phyloP scores from a whole-genome alignment of 169 alveolate species.

The Plasmodium vivax region DNA sequence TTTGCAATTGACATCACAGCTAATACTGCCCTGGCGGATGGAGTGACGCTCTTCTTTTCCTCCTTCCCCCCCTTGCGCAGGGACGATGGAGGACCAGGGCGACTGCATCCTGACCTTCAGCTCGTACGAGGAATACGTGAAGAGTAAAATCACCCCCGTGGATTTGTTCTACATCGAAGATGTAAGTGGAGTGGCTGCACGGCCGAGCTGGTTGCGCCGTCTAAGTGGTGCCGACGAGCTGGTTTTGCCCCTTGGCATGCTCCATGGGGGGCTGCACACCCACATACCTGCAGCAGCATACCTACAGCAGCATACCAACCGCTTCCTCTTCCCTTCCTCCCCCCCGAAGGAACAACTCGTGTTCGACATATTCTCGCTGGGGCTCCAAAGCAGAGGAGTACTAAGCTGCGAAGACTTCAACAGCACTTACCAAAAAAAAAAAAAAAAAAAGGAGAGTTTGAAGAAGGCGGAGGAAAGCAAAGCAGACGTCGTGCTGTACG shows the following conservation, averaged over 20 bases:
- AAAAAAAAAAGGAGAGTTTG: slow-evolving; percentile 14
- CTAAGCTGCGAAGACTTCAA: slow-evolving; percentile 60
- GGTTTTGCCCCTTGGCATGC: not conserved
- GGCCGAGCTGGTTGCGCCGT: not conserved
- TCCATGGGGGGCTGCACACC: not conserved
- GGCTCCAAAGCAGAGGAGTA: slow-evolving; percentile 54
- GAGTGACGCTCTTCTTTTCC: not conserved
- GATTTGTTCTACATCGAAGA: slow-evolving; percentile 65
- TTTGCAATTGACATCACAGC: not conserved
- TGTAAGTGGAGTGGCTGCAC: slow-evolving; percentile 7
- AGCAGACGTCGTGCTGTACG: slow-evolving; percentile 11
- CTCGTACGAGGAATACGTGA: slow-evolving; percentile 69
- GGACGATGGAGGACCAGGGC: not conserved
- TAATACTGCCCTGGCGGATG: not conserved
- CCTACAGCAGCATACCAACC: not conserved
- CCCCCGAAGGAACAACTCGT: slow-evolving; percentile 26
- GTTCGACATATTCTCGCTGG: slow-evolving; percentile 60
- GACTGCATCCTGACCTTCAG: slow-evolving; percentile 10
- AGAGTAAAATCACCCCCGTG: slow-evolving; percentile 52
- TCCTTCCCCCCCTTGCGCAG: not conserved
- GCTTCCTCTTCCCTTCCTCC: not conserved
- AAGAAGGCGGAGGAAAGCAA: slow-evolving; percentile 14
- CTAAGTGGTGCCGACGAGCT: not conserved
- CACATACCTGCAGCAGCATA: no score
- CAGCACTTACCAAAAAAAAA: slow-evolving; percentile 34